phyloP scores from a whole-genome alignment of 176 grass and related monocot genomes.

The Lolium perenne region DNA sequence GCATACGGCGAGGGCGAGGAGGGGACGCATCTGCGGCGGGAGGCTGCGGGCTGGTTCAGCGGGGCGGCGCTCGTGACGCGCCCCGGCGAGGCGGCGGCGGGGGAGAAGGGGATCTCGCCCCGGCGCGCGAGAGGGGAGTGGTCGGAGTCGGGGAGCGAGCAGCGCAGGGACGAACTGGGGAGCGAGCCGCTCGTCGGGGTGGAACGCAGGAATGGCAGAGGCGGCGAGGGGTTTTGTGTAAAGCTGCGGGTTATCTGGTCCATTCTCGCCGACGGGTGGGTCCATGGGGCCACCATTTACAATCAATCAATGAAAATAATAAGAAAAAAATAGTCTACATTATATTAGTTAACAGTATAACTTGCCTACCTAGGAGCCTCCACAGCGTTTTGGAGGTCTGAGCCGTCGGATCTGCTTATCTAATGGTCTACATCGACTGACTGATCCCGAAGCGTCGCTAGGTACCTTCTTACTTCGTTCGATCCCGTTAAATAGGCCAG shows the following conservation, averaged over 20 bases:
- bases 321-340: too few relatives aligned
- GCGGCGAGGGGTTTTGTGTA: constrained; percentile 17
- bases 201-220: background rate
- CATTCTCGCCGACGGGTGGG: background rate
- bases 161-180: constrained; percentile 6
- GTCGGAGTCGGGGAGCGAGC: constrained; percentile 33
- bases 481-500: too few relatives aligned
- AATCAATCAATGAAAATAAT: background rate
- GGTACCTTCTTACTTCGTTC: too few relatives aligned
- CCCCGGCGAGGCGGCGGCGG: background rate
- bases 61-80: background rate
- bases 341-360: too few relatives aligned
- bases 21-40: constrained; percentile 43
- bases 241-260: background rate
- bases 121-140: constrained; percentile 15
- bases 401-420: too few relatives aligned
- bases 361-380: too few relatives aligned
- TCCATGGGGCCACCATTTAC: background rate
- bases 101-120: constrained; percentile 46
- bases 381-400: too few relatives aligned
- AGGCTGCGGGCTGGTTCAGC: constrained; percentile 1
- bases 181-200: constrained; percentile 36
- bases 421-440: too few relatives aligned
- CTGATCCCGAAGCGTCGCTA: too few relatives aligned
- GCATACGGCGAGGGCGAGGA: constrained; percentile 41